Evolutionary conservation across 352 stramenopile species (phyloP).

Genomic region (Phytopythium montanum): DNA sequence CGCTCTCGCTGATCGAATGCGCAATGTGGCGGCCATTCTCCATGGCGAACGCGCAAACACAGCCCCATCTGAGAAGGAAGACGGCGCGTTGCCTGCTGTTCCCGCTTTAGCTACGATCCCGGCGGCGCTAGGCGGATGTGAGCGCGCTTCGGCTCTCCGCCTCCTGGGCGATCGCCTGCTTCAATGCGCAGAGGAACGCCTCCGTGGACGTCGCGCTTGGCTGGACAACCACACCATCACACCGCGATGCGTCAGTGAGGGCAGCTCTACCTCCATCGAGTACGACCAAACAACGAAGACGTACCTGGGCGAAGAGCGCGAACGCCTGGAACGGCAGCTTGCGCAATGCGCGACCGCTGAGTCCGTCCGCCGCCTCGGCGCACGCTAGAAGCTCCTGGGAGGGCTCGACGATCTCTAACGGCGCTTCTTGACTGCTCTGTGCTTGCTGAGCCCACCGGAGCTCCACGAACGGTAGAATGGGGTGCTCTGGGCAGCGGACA

Average conservation of each 20-base stretch:
- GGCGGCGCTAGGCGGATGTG: background rate
- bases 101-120: background rate
- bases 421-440: constrained; percentile 23
- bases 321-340: constrained; percentile 87
- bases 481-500: constrained; percentile 18
- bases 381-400: constrained; percentile 32
- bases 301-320: constrained; percentile 64
- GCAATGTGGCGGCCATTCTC: background rate
- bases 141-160: background rate
- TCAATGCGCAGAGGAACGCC: background rate
- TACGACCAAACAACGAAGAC: too few species aligned
- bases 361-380: constrained; percentile 49
- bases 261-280: background rate
- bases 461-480: constrained; percentile 25
- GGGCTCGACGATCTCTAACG: constrained; percentile 17
- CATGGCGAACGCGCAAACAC: background rate
- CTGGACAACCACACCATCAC: background rate
- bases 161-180: background rate
- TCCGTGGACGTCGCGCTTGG: background rate
- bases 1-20: background rate
- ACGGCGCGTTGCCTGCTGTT: background rate
- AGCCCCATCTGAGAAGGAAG: background rate
- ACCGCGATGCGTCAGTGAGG: background rate
- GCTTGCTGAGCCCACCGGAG: constrained; percentile 17
- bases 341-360: constrained; percentile 72